Percentiles rank a stretch among this genome's conserved stretches.
Evolutionary conservation across 495 filamentous ascomycete species (phyloP).

Genomic region (Aspergillus nanangensis): DNA sequence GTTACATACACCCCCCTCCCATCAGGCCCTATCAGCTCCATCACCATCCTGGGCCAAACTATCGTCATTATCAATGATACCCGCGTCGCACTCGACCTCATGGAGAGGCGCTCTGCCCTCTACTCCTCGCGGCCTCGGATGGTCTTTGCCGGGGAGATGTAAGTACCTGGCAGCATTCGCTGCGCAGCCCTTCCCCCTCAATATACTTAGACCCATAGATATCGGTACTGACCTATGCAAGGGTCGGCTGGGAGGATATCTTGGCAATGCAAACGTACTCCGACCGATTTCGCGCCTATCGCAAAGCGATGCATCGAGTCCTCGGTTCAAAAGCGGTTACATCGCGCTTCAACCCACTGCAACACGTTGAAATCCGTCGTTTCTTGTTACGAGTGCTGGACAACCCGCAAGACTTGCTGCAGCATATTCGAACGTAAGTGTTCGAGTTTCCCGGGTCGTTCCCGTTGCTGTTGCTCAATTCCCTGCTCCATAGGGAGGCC

Average conservation of each 20-base stretch:
- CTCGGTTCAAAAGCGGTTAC: slow-evolving; percentile 10
- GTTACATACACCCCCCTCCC: too few species aligned
- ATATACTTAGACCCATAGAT: background rate
- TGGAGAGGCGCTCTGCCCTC: slow-evolving; percentile 42
- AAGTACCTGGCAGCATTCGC: slow-evolving; percentile 21
- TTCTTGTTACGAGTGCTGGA: slow-evolving; percentile 36
- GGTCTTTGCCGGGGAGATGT: slow-evolving; percentile 39
- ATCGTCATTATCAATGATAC: slow-evolving; percentile 46
- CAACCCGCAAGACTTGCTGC: slow-evolving; percentile 24
- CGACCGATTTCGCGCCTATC: background rate
- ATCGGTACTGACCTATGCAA: too few species aligned
- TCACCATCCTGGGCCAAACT: slow-evolving; percentile 43
- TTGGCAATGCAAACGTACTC: background rate
- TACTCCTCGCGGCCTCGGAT: slow-evolving; percentile 38
- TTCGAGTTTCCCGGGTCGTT: slow-evolving; percentile 29
- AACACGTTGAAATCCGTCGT: slow-evolving; percentile 30
- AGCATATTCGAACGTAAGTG: slow-evolving; percentile 34
- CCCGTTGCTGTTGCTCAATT: slow-evolving; percentile 26
- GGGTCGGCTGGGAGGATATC: slow-evolving; percentile 32
- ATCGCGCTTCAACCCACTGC: slow-evolving; percentile 26
- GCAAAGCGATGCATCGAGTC: background rate
- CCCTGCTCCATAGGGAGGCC: slow-evolving; percentile 22
- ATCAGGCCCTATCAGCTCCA: slow-evolving; percentile 49
- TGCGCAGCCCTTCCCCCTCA: background rate
- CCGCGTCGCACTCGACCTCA: slow-evolving; percentile 34